A percentile compares a stretch with the other conserved stretches of the same genome.
These are phyloP conservation scores for Geosmithia putterillii DNA, from an alignment of 2,329 filamentous ascomycete genomes.

Conservation along the genomic window DNA sequence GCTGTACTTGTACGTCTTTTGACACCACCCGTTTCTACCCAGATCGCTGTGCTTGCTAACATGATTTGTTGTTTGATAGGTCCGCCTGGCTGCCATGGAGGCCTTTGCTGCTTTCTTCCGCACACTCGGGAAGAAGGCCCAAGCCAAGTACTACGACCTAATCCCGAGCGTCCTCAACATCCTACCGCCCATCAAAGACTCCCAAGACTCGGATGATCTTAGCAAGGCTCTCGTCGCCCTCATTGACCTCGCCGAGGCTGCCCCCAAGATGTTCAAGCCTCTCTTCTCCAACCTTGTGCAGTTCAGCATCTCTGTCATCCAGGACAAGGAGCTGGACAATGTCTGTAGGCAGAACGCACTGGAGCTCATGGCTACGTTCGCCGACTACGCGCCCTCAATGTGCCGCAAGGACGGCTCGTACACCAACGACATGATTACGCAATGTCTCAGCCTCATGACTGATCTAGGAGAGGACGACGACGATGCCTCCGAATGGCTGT, in stretches of 20 bases:
- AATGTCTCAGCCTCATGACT: conserved; percentile 96
- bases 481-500: conserved; percentile 86
- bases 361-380: conserved; percentile 96
- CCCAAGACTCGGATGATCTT: conserved; percentile 79
- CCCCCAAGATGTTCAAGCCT: conserved; percentile 92
- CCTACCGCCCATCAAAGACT: conserved; percentile 84
- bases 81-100: conserved; percentile 88
- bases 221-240: conserved; percentile 81
- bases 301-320: conserved; percentile 86
- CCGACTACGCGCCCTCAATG: conserved; percentile 86
- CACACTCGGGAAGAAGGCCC: conserved; percentile 75
- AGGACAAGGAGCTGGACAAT: conserved; percentile 89
- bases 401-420: conserved; percentile 91
- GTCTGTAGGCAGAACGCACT: conserved; percentile 87
- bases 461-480: conserved; percentile 92
- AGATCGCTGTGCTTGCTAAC: conserved; percentile 2
- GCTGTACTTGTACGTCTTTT: conserved; percentile 44
- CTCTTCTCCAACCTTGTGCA: conserved; percentile 88
- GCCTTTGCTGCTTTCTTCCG: conserved; percentile 95
- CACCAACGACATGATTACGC: conserved; percentile 93
- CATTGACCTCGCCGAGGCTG: conserved; percentile 89
- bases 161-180: conserved; percentile 91
- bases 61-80: conserved; percentile 31
- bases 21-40: conserved; percentile 6
- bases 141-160: conserved; percentile 76